Evolutionary conservation across 2,329 filamentous ascomycete genomes (phyloP), one percentile per base, ranked within the genome.

Genomic region (Xylogone sp.): DNA sequence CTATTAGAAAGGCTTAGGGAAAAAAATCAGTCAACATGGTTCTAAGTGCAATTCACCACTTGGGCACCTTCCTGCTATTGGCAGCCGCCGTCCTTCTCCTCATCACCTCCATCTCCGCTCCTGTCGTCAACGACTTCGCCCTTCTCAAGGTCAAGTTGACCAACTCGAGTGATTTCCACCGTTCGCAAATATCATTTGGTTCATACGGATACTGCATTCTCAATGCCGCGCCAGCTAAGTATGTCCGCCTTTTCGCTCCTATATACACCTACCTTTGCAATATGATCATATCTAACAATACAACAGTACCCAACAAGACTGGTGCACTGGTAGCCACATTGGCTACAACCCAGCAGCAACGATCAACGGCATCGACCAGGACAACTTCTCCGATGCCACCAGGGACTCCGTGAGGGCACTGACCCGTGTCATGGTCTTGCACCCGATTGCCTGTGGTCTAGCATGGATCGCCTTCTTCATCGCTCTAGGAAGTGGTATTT

Each of bases 391-490:
- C 55, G 58, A 66, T 46, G 69, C 72, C 52, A 68, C 74, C 19
- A 66, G 68, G 52, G 65, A 70, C 54, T 75, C 77, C 31, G 67
- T 74, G 52, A 73, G 73, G 56, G 69, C 66, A 22, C 71, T 85
- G 42, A 84, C 82, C 42, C 71, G 72, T 56, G 77, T 79, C 55
- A 80, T 86, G 79, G 67, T 86, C 48, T 73, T 86, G 53, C 82
- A 86, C 69, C 81, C 83, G 22, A 69, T 86, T 60, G 79, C 75
- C n/a, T 73, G 75, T 53, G 80, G 70, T 50, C 65, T 84, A 2
- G 71, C 75, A 59, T 84, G 84, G 69, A 69, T 84, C 55, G 78
- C 80, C 53, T 83, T 83, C 67, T 61, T 82, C 45, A 68, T 83
- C 46, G 76, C 75, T 44, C 61, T 81, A 31, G 76, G 75, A 54